phyloP scores from a whole-genome alignment of 208 protist genomes.

The Crithidia mellificae region DNA sequence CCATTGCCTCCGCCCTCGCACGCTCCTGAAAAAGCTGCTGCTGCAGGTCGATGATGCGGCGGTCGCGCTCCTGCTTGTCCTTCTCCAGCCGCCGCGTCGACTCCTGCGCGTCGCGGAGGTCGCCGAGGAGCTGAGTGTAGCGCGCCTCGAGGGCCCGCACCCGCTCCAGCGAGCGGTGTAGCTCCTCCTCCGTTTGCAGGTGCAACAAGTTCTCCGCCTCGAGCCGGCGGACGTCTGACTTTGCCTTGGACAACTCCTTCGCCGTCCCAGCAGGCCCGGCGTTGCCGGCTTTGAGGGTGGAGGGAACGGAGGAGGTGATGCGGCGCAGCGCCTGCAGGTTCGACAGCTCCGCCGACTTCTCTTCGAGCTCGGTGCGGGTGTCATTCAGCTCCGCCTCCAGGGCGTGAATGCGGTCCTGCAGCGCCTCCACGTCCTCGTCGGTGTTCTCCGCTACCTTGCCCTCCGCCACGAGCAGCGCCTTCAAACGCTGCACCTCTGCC shows the following conservation, averaged over 20 bases:
- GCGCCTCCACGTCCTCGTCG: constrained; percentile 56
- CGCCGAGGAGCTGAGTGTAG: constrained; percentile 18
- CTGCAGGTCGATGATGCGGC: constrained; percentile 25
- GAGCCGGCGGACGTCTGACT: constrained; percentile 34
- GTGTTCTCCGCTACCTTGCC: constrained; percentile 38
- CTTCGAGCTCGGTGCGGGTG: constrained; percentile 40
- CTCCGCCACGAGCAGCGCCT: constrained; percentile 43
- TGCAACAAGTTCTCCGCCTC: constrained; percentile 41
- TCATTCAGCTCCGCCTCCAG: constrained; percentile 51
- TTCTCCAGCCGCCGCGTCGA: constrained; percentile 8
- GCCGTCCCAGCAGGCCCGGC: constrained; percentile 21
- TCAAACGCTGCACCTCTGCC: constrained; percentile 69
- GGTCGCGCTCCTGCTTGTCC: constrained; percentile 20
- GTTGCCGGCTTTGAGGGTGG: constrained; percentile 32
- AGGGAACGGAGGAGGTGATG: not conserved
- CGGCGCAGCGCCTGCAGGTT: constrained; percentile 30
- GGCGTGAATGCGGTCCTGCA: constrained; percentile 43
- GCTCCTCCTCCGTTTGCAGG: constrained; percentile 34
- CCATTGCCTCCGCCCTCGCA: constrained; percentile 3
- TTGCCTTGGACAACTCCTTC: constrained; percentile 42
- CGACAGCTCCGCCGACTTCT: constrained; percentile 37
- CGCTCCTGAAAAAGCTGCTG: constrained; percentile 24
- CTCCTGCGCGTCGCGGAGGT: constrained; percentile 22
- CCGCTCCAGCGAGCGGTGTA: constrained; percentile 27
- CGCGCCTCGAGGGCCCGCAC: constrained; percentile 21